Evolutionary conservation across 345 rosid species (phyloP).

Genomic region (Toxicodendron radicans): DNA sequence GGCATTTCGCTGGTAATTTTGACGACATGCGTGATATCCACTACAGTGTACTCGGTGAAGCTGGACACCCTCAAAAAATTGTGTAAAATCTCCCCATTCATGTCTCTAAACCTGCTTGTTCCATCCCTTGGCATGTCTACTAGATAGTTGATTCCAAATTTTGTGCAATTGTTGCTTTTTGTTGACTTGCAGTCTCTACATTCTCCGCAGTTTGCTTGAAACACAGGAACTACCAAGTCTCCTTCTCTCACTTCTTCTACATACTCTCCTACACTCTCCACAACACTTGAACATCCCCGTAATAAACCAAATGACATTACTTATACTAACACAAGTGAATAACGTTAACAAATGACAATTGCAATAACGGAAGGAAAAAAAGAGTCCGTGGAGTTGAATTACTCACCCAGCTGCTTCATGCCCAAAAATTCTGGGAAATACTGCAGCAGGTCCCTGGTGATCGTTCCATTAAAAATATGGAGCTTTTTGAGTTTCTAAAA

Average conservation of each 20-base stretch:
- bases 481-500: background rate
- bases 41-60: constrained; percentile 68
- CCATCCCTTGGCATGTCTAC: constrained; percentile 51
- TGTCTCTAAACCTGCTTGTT: constrained; percentile 51
- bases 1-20: constrained; percentile 46
- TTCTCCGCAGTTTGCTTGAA: constrained; percentile 51
- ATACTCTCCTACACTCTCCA: constrained; percentile 70
- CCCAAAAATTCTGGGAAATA: constrained; percentile 22
- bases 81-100: constrained; percentile 49
- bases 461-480: background rate
- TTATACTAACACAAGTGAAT: no score
- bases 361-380: no score
- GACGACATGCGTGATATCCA: constrained; percentile 55
- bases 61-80: constrained; percentile 62
- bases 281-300: constrained; percentile 34
- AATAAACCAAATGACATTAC: no score
- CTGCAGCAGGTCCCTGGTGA: constrained; percentile 41
- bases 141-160: background rate
- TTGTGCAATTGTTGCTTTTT: constrained; percentile 40
- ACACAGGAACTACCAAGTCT: constrained; percentile 61
- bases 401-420: constrained; percentile 86
- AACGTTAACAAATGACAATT: no score
- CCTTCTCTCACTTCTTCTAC: constrained; percentile 59
- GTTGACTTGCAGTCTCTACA: constrained; percentile 2
- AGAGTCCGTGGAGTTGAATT: constrained; percentile 4